Evolutionary conservation across 176 grass and related monocot species (phyloP), one percentile per base, ranked within the genome.

Genomic region (Eleusine coracana): DNA sequence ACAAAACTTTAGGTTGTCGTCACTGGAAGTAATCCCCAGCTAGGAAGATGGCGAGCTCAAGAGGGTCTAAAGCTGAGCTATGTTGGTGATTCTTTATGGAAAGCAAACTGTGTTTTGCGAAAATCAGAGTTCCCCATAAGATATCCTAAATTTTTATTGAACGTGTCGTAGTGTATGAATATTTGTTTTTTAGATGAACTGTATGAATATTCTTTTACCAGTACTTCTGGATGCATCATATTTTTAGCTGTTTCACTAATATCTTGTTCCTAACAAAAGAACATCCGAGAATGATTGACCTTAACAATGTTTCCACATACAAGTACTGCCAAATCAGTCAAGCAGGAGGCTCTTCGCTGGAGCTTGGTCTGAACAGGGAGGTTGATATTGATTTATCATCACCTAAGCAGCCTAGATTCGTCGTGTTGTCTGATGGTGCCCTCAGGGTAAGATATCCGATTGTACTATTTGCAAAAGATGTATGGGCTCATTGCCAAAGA

Each of bases 341-440:
- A 96, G 62, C 41, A 41, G 83, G 75, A 73, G 55, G 31, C 18
- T 71, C 89, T 83, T 73, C 85, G 11, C 80, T 96, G 75, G 96
- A 99, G 84, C 48, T 90, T 13, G 96, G 96, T 58, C 93, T 87
- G 31, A 96, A 96, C 80, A 96, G 96, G 84, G 93, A 92, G 83
- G 77, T 90, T 82, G 85, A 81, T 90, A 15, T 95, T 68, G 96
- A 99, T 56, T 56, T 84, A 71, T 82, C 86, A 50, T 90, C 89
- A 67, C 66, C 66, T 61, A 88, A 86, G 85, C 87, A 74, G 64
- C 84, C 93, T 14, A 96, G 87, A 85, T 94, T 87, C 54, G 70
- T 96, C 73, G 40, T 99, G 42, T 86, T 94, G 71, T 86, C 91
- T 83, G 96, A 96, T 89, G 96, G 91, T 66, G 80, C 91, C 69